A percentile compares a stretch with the other conserved stretches of the same genome.
Evolutionary conservation across 371 early-diverging fungal species (phyloP).

Genomic region (Gilbertella persicaria): DNA sequence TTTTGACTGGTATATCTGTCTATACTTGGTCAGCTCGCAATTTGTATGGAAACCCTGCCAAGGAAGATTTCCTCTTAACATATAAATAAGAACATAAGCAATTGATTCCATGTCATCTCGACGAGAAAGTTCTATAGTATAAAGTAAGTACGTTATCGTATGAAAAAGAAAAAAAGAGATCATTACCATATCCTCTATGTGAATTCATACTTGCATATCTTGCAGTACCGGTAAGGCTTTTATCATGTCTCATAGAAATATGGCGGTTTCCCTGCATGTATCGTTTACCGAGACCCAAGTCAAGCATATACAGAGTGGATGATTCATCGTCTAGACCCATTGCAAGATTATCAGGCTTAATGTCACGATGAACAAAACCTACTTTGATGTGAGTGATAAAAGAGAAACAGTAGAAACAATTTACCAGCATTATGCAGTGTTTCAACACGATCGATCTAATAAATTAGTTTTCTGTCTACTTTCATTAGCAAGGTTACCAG

Average conservation of each 20-base stretch:
- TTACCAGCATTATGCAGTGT: not conserved
- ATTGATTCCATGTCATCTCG: constrained; percentile 92
- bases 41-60: constrained; percentile 91
- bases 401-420: not conserved
- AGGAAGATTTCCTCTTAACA: constrained; percentile 84
- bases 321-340: constrained; percentile 92
- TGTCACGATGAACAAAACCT: constrained; percentile 72
- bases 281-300: constrained; percentile 97
- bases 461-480: not conserved
- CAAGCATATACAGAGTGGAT: constrained; percentile 95
- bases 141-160: not conserved
- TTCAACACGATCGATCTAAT: constrained; percentile 2
- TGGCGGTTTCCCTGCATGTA: constrained; percentile 93
- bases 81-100: constrained; percentile 90
- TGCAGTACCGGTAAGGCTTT: constrained; percentile 76
- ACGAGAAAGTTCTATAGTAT: constrained; percentile 75
- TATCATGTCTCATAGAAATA: constrained; percentile 89
- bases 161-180: not conserved
- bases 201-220: constrained; percentile 90
- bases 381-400: not conserved
- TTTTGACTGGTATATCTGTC: constrained; percentile 86
- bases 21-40: constrained; percentile 86
- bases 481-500: not conserved
- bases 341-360: constrained; percentile 97
- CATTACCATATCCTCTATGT: constrained; percentile 65